phyloP scores from a whole-genome alignment of 352 stramenopile species.

The Pythium aquatile region DNA sequence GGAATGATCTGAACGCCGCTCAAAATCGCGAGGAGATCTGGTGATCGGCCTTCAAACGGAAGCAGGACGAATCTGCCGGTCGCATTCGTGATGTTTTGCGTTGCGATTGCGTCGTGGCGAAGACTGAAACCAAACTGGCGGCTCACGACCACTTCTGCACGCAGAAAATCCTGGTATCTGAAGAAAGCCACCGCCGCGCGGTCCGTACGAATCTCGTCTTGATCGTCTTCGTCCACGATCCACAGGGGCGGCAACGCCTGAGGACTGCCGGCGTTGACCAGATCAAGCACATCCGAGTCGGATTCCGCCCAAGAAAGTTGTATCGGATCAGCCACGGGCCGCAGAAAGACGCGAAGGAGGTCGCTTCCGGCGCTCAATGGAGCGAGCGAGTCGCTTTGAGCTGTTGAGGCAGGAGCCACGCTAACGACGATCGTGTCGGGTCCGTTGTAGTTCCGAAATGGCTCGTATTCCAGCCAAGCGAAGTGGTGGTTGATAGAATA shows the following conservation, averaged over 20 bases:
- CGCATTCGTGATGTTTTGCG: background rate
- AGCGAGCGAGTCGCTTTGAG: background rate
- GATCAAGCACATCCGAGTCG: background rate
- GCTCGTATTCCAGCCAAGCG: slow-evolving; percentile 28
- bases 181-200: slow-evolving; percentile 7
- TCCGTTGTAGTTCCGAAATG: slow-evolving; percentile 35
- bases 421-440: slow-evolving; percentile 41
- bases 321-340: slow-evolving; percentile 30
- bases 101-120: slow-evolving; percentile 5
- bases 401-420: slow-evolving; percentile 9
- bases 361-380: slow-evolving; percentile 8
- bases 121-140: background rate
- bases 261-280: background rate
- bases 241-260: background rate
- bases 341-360: slow-evolving; percentile 39
- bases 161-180: slow-evolving; percentile 1
- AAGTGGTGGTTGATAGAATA: slow-evolving; percentile 22
- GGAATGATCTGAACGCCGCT: background rate
- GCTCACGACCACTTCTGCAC: slow-evolving; percentile 5
- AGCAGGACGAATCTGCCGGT: background rate
- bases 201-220: background rate
- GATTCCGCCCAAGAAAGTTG: slow-evolving; percentile 25
- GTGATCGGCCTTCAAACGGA: slow-evolving; percentile 12
- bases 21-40: slow-evolving; percentile 7
- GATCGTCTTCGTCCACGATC: slow-evolving; percentile 12